Evolutionary conservation across 768 basidiomycete species (phyloP), one percentile per base, ranked within the genome.

Genomic region (Neoboletus subvelutipes): DNA sequence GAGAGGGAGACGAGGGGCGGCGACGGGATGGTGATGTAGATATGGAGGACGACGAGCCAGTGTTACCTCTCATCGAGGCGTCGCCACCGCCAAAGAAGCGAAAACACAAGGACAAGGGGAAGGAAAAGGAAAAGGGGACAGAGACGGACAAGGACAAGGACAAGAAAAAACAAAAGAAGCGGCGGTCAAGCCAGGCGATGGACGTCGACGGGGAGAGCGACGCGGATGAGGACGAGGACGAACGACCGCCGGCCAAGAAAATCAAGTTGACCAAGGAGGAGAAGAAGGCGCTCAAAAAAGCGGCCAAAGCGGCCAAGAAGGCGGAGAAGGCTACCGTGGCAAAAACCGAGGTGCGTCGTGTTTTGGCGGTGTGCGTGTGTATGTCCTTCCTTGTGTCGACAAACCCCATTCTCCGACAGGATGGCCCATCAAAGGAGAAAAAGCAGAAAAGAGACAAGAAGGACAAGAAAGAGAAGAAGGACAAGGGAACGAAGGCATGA

Each of bases 201-300:
- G 84, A 85, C 45, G 81, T 83, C 3, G 86, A 86, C 59, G 79
- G 68, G 59, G 79, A 80, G 28, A 76, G 80, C 43, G 81, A 78
- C 1, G 36, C 0, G 7, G 64, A 54, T 1, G 56, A 40, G 4
- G 58, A 60, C 5, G 79, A 81, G 12, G 78, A 81, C 36, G 82
- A 79, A 55, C 79, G 75, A 24, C 76, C 83, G 26, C 76, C 83
- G 8, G 60, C 75, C 50, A 91, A 90, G 75, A 91, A 91, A 75
- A 78, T 79, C 55, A 90, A 91, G 76, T 64, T 89, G 47, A 86
- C 86, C 22, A 92, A 91, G 73, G 89, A 91, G 74, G 90, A 92
- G 75, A 90, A 90, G 79, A 91, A 89, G 77, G 87, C 88, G 18
- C 72, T 87, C 70, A 92, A 90, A 73, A 90, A 87, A 73, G 86